These are phyloP conservation scores for Lecanicillium sp. DNA, from an alignment of 2,329 filamentous ascomycete genomes.

Conservation along the genomic window DNA sequence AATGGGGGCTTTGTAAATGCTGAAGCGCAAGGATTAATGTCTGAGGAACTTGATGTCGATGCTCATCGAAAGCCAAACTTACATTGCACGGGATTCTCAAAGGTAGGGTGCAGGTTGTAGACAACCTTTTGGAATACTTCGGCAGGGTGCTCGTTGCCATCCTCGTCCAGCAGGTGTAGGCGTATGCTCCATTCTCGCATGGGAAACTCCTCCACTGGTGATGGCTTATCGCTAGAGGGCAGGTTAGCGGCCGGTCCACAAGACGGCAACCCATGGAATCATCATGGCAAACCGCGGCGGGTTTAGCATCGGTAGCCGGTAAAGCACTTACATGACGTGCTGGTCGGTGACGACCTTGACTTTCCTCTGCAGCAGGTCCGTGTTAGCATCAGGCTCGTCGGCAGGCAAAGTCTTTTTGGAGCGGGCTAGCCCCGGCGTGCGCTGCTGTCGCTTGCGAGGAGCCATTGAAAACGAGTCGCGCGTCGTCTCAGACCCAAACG, in stretches of 20 bases:
- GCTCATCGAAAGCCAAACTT: too few species aligned
- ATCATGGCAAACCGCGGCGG: too few species aligned
- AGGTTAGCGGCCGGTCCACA: too few species aligned
- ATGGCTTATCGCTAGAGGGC: slow-evolving; percentile 60
- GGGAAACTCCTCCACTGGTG: slow-evolving; percentile 78
- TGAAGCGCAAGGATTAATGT: slow-evolving; percentile 29
- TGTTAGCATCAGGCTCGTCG: slow-evolving; percentile 17
- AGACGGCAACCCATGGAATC: too few species aligned
- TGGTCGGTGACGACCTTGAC: slow-evolving; percentile 93
- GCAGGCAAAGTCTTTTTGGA: not conserved
- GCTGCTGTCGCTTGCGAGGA: slow-evolving; percentile 4
- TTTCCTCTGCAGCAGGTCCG: slow-evolving; percentile 60
- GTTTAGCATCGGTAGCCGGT: slow-evolving; percentile 5
- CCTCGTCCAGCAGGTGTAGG: slow-evolving; percentile 75
- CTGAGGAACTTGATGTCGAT: too few species aligned
- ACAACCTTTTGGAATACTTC: slow-evolving; percentile 85
- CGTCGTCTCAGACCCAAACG: not conserved
- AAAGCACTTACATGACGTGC: slow-evolving; percentile 64
- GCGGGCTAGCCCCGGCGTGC: slow-evolving; percentile 2
- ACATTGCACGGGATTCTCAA: slow-evolving; percentile 82
- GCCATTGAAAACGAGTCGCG: slow-evolving; percentile 1
- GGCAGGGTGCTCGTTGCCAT: slow-evolving; percentile 75
- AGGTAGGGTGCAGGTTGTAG: slow-evolving; percentile 91
- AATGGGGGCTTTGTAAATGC: slow-evolving; percentile 82
- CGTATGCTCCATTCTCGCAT: slow-evolving; percentile 90